Percentiles rank a stretch among this genome's conserved stretches.
Conservation (phyloP, 1,284 basidiomycete genomes). For the Cryptococcus depauperatus region DNA sequence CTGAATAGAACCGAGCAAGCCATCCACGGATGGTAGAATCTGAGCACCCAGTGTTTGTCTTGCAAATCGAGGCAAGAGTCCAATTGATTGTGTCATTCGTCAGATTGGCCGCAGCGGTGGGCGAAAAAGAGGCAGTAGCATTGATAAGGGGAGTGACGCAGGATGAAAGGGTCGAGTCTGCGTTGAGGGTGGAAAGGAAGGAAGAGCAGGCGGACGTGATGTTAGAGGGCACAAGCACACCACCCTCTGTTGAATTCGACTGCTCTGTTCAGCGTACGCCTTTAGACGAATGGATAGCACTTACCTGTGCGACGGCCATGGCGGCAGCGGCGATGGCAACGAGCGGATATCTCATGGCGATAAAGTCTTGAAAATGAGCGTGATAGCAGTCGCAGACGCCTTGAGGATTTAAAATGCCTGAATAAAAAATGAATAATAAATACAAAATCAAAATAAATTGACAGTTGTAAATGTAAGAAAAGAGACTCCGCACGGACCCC, state of each 20-base stretch:
- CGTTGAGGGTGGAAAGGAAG: constrained; percentile 60
- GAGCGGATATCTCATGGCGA: constrained; percentile 11
- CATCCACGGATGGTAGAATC: constrained; percentile 54
- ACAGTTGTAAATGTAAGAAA: too few species aligned
- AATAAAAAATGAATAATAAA: not conserved
- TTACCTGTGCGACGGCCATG: constrained; percentile 6
- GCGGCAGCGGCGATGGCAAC: constrained; percentile 9
- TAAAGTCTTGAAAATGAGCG: not conserved
- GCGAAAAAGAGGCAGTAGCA: constrained; percentile 57
- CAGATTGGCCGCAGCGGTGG: constrained; percentile 52
- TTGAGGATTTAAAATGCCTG: too few species aligned
- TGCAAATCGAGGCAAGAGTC: constrained; percentile 58
- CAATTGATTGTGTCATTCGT: constrained; percentile 48
- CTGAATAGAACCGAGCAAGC: constrained; percentile 60
- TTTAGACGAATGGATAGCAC: constrained; percentile 1
- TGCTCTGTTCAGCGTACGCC: too few species aligned
- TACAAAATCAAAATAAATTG: too few species aligned
- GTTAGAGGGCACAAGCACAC: constrained; percentile 49
- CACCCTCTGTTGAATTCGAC: constrained; percentile 12
- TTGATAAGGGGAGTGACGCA: constrained; percentile 61
- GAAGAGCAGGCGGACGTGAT: constrained; percentile 55
- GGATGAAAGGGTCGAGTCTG: constrained; percentile 51
- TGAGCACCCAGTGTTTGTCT: constrained; percentile 50
- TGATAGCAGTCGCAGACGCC: not conserved
- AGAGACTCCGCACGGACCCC: too few species aligned